Evolutionary conservation across 495 filamentous ascomycete genomes (phyloP).

Genomic region (Talaromyces trachyspermus): DNA sequence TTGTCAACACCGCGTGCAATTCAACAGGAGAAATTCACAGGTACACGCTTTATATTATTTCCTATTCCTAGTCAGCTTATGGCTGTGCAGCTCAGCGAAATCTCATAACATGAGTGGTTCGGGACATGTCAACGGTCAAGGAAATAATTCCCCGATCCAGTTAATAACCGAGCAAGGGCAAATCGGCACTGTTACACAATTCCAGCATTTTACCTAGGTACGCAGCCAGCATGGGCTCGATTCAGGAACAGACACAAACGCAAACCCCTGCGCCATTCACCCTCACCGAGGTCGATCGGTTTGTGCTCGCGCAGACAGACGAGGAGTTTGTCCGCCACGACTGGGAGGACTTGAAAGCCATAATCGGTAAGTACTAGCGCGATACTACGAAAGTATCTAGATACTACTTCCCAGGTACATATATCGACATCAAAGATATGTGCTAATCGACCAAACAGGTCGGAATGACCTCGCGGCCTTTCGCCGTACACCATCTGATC

Average conservation of each 20-base stretch:
- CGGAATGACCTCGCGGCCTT: conserved; percentile 68
- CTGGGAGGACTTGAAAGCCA: conserved; percentile 60
- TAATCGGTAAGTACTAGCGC: conserved; percentile 64
- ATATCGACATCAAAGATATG: not conserved
- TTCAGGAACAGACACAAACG: not conserved
- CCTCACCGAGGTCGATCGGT: conserved; percentile 57
- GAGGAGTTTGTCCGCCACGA: conserved; percentile 60
- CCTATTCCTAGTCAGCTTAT: too few species aligned
- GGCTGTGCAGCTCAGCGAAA: too few species aligned
- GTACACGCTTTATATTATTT: too few species aligned
- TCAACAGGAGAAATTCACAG: too few species aligned
- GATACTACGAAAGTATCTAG: not conserved
- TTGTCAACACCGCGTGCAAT: too few species aligned
- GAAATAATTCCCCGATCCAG: not conserved
- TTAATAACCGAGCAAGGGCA: too few species aligned
- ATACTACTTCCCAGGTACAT: conserved; percentile 3
- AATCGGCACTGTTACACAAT: too few species aligned
- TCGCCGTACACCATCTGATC: conserved; percentile 74
- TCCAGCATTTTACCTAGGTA: too few species aligned
- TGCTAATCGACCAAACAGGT: conserved; percentile 28
- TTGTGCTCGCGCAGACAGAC: conserved; percentile 60
- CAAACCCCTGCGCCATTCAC: conserved; percentile 43
- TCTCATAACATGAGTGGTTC: too few species aligned
- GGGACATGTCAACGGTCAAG: not conserved
- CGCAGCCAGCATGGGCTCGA: conserved; percentile 1